Conservation (phyloP, 2,329 filamentous ascomycete genomes). For the Fusarium sp. region DNA sequence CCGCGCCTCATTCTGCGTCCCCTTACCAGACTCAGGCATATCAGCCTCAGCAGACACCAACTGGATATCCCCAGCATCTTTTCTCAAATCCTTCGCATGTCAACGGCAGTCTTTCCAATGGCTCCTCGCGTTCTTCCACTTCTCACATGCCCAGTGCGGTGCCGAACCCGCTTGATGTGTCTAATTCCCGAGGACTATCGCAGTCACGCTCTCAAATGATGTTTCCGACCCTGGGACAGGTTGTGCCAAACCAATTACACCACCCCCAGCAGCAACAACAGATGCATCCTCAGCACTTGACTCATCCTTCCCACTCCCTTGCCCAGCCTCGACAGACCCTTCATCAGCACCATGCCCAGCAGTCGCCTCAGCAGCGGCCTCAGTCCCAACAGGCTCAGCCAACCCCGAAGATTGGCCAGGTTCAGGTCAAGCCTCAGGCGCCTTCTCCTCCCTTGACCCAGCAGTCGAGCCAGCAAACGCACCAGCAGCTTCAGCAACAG, state of each 20-base stretch:
- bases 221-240: constrained; percentile 50
- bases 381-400: constrained; percentile 50
- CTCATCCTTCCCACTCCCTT: constrained; percentile 41
- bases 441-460: constrained; percentile 47
- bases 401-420: constrained; percentile 45
- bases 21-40: constrained; percentile 65
- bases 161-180: constrained; percentile 57
- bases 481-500: constrained; percentile 42
- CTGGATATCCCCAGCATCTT: constrained; percentile 62
- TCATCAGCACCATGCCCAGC: constrained; percentile 43
- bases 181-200: constrained; percentile 54
- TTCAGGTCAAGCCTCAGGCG: constrained; percentile 45
- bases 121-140: constrained; percentile 56
- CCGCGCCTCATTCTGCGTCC: constrained; percentile 63
- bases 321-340: constrained; percentile 41
- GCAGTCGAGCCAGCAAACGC: constrained; percentile 40
- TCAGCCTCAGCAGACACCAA: constrained; percentile 60
- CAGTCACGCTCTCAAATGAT: constrained; percentile 57
- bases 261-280: constrained; percentile 54
- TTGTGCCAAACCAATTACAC: constrained; percentile 55
- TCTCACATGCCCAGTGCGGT: constrained; percentile 59
- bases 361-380: constrained; percentile 47
- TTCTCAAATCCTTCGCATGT: constrained; percentile 59
- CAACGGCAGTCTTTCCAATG: constrained; percentile 58
- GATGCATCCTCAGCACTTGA: constrained; percentile 46